Base-by-base conservation (phyloP, 2,329 filamentous ascomycete species). In the Arthrobotrys sphaeroides region DNA sequence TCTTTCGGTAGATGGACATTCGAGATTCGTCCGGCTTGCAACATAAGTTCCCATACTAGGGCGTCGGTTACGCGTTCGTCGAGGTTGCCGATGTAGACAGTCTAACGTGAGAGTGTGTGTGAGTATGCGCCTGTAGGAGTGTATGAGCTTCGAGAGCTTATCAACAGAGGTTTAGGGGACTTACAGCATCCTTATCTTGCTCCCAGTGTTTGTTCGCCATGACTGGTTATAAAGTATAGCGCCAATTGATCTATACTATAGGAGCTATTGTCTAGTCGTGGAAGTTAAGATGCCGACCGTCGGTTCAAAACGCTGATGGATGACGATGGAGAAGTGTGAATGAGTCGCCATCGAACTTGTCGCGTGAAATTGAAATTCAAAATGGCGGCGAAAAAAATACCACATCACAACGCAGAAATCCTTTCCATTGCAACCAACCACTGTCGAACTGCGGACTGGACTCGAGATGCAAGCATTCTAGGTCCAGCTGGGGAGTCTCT, bases 1-100 rank as follows among this genome's bases (percentile, higher is more conserved):
- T 99, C 95, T 86, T 97, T 97, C 67, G 95, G 95, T 82, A 99
- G 90, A 84, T 99, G 95, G 78, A 99, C 94, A 84, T 98, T 98
- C 82, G 96, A 92, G 80, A 99, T 96, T 80, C 94, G 94, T 66
- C 95, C 95, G 82, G 94, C 93, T 85, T 99, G 95, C 67, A 97
- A 90, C 93, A 98, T 98, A 80, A 99, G 87, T 86, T 99, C 95
- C 90, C 95, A 97, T 79, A 99, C 89, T 79, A 97, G 88, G 80
- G 91, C 90, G 82, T 97, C 93, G 51, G 90, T 91, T 78, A 95
- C 92, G 83, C 95, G 93, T 86, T 99, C 95, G 85, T 99, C 95
- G 81, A 99, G 93, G 83, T 98, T 98, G 82, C 95, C 95, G 79
- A 98, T 92, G 83, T 99, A 99, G 82, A 98, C 92, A 43, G 95